Base-by-base conservation (phyloP, 1,284 basidiomycete species). In the Cutaneotrichosporon arboriforme region DNA sequence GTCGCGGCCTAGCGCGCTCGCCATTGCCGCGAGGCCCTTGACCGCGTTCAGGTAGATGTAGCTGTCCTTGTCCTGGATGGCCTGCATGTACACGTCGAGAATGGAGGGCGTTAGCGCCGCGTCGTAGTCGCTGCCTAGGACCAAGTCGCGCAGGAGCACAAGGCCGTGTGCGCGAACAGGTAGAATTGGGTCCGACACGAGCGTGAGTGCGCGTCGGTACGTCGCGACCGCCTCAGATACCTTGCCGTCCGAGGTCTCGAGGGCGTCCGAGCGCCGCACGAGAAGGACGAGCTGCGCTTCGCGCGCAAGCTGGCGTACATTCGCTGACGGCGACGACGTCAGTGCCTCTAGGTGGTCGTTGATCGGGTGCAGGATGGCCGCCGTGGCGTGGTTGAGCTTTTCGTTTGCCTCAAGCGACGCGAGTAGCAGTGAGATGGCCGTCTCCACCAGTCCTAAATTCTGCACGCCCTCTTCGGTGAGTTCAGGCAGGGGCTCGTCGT, bases 151-250 rank as follows among this genome's bases (percentile, higher is more conserved):
- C n/a, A 96, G 79, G 20, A 91, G 78, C 33, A 89, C 78, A 3
- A 96, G 78, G 1, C 94, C 94, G 70, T 97, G 92, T 0, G 90
- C 93, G 42, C 93, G 85, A 17, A 98, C 90, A n/a, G 94, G 94
- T 10, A 97, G 79, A 39, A 94, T 84, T 0, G 90, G 87, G 72
- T 98, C 94, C 72, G 93, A 87, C 4, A 97, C 77, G 20, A 94
- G 81, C 61, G 84, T 86, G 13, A 97, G 77, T 1, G 92, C 90
- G 59, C 88, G 87, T 65, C 90, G 88, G 69, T 97, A 97, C 7
- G 79, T 82, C 50, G 83, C 82, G 49, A 83, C 80, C 3, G 80
- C 74, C 26, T 34, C 35, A n/a, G 59, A 59, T 2, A 77, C 76
- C 21, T 70, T 48, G 10, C 49, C 56, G 43, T 57, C 55, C 71